Evolutionary conservation across 257 asterid species (phyloP).

Genomic region (Solanum boliviense): DNA sequence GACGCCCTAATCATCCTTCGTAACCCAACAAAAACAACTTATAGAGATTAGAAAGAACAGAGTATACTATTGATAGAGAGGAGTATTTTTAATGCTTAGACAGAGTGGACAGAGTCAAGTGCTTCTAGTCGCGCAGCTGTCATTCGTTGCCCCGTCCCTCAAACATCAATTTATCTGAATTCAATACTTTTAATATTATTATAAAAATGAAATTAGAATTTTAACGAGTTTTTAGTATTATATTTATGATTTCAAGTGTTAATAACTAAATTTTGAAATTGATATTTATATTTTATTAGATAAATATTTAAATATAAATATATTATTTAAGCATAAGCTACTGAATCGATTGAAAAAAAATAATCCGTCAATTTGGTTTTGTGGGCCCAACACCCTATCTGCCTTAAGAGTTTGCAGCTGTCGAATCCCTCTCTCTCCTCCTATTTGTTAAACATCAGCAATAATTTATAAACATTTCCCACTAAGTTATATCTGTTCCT

Average conservation of each 20-base stretch:
- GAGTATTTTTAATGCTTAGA: conserved; percentile 23
- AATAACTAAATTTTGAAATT: too few relatives aligned
- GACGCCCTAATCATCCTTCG: too few relatives aligned
- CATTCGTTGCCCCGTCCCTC: conserved; percentile 36
- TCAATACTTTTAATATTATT: background rate
- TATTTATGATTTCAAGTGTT: too few relatives aligned
- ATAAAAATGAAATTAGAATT: rapidly evolving
- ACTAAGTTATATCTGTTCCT: background rate
- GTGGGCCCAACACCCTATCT: background rate
- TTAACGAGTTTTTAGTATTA: too few relatives aligned
- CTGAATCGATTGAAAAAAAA: too few relatives aligned
- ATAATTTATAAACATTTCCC: background rate
- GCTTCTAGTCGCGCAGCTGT: conserved; percentile 87
- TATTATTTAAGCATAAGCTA: too few relatives aligned
- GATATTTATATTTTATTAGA: too few relatives aligned
- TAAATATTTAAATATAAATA: too few relatives aligned
- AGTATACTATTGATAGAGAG: conserved; percentile 7
- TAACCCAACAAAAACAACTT: background rate
- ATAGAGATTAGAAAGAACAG: background rate
- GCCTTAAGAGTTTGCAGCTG: conserved; percentile 48
- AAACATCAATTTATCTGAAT: background rate
- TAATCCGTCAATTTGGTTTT: background rate
- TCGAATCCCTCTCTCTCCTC: conserved; percentile 29
- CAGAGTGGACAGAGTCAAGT: conserved; percentile 77
- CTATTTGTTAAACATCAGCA: background rate